Percentiles rank a stretch among this genome's conserved stretches.
These are phyloP conservation scores for Kurtzmaniella fragi DNA, from an alignment of 805 yeast genomes.

Conservation along the genomic window DNA sequence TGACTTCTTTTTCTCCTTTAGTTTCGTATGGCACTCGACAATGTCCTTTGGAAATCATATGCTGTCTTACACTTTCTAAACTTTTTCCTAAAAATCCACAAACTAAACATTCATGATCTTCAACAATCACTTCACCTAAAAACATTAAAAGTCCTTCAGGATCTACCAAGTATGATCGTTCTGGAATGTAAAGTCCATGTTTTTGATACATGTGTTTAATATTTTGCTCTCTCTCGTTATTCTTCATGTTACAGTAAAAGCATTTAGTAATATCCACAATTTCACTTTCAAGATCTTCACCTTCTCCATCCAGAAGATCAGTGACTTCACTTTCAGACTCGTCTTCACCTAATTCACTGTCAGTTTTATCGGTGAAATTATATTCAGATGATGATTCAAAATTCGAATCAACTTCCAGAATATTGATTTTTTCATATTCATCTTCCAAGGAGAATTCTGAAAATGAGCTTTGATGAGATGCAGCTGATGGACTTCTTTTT, in stretches of 20 bases:
- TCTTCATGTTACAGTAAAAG: constrained; percentile 52
- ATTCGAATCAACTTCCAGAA: constrained; percentile 21
- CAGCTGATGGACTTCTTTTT: constrained; percentile 37
- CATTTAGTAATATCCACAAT: constrained; percentile 48
- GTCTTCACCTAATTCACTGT: constrained; percentile 25
- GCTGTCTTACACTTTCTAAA: constrained; percentile 40
- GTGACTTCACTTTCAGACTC: constrained; percentile 20
- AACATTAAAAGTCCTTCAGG: constrained; percentile 34
- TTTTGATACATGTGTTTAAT: constrained; percentile 37
- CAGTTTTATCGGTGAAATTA: constrained; percentile 33
- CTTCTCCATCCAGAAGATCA: constrained; percentile 10
- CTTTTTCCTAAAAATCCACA: constrained; percentile 42
- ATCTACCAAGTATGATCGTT: constrained; percentile 32
- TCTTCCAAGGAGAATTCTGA: constrained; percentile 4
- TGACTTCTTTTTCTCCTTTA: constrained; percentile 27
- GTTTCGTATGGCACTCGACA: constrained; percentile 43
- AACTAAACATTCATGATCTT: constrained; percentile 39
- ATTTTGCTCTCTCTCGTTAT: constrained; percentile 51
- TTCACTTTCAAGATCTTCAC: constrained; percentile 16
- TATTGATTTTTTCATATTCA: constrained; percentile 6
- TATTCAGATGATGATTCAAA: constrained; percentile 50
- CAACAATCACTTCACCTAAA: constrained; percentile 31
- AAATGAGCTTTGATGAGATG: constrained; percentile 22
- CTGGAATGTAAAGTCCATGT: constrained; percentile 46
- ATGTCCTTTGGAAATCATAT: constrained; percentile 39